phyloP scores from a whole-genome alignment of 169 alveolate species.

The Eimeria zaria region DNA sequence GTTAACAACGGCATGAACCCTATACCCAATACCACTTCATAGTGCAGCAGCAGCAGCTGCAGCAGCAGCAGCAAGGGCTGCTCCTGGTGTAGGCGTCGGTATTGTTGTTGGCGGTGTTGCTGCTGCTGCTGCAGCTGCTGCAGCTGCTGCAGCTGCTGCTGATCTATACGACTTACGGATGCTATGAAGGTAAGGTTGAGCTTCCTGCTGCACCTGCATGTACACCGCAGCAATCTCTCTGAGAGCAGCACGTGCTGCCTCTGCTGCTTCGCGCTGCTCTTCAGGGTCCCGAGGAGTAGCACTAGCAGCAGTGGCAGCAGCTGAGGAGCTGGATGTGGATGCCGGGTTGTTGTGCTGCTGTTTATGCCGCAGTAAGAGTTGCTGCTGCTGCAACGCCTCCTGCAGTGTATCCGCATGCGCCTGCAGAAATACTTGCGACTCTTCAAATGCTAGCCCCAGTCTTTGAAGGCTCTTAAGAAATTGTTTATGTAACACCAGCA shows the following conservation, averaged over 20 bases:
- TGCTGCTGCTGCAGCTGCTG: slow-evolving; percentile 52
- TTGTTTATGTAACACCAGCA: neutral
- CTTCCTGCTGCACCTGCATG: slow-evolving; percentile 73
- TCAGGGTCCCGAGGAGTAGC: neutral
- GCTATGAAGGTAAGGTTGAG: slow-evolving; percentile 18
- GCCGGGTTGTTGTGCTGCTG: neutral
- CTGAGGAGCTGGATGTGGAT: neutral
- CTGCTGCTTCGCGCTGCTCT: slow-evolving; percentile 28
- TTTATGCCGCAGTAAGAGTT: slow-evolving; percentile 26
- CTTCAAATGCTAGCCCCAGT: slow-evolving; percentile 38
- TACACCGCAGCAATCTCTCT: slow-evolving; percentile 69
- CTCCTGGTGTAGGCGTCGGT: slow-evolving; percentile 1
- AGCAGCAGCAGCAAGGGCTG: slow-evolving; percentile 21
- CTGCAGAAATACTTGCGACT: slow-evolving; percentile 22
- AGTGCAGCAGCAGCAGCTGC: slow-evolving; percentile 4
- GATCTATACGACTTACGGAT: slow-evolving; percentile 31
- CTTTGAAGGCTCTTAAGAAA: slow-evolving; percentile 36
- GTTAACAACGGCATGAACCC: no score
- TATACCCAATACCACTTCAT: neutral
- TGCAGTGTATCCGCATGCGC: slow-evolving; percentile 50
- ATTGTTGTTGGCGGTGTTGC: no score
- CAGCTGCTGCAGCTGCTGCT: slow-evolving; percentile 46
- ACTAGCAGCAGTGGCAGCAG: neutral
- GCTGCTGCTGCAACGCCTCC: slow-evolving; percentile 79
- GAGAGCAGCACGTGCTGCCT: slow-evolving; percentile 42